Evolutionary conservation across 139 green algal genomes (phyloP), one percentile per base, ranked within the genome.

Genomic region (Medakamo hakoo): DNA sequence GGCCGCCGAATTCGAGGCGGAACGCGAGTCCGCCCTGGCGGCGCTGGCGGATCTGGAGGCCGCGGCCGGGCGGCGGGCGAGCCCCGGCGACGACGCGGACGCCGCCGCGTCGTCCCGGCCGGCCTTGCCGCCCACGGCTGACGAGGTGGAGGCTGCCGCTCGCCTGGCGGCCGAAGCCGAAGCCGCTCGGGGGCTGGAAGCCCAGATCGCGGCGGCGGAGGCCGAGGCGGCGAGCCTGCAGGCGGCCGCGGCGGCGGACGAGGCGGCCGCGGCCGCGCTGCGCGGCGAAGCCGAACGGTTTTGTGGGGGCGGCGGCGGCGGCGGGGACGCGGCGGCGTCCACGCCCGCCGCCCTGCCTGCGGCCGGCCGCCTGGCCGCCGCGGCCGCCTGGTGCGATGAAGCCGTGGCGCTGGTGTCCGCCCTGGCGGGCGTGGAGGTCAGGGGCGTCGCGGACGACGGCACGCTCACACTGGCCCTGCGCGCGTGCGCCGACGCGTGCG

Each of bases 151-250:
- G 4, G 62, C 49, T 31, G 27, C 61, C 27, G 67, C 29, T 2
- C 63, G 58, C 23, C 62, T 78, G 58, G 58, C 23, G 1, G 60
- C 30, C 3, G 61, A 62, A 30, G 29, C 63, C 18, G 64, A 61
- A 26, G 27, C 76, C 27, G 55, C 26, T 0, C 60, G 63, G 0
- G 30, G 56, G 27, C 27, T 71, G 29, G 72, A 76, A 57, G 72
- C 59, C 5, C 27, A 48, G 3, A 60, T 71, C 4, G 69, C 61
- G 1, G 55, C 59, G 18, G 64, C 31, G 22, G 64, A 63, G 9
- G 30, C 64, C 30, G 31, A 65, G 55, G 21, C 55, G 40, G 64
- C 9, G 9, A 16, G 9, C 16, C 40, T 52, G 40, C 9, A 9
- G 40, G 9, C 9, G 9, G 40, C 9, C 40, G 40, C 40, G 9